Evolutionary conservation across 345 rosid genomes (phyloP).

Genomic region (Citrus cavaleriei): DNA sequence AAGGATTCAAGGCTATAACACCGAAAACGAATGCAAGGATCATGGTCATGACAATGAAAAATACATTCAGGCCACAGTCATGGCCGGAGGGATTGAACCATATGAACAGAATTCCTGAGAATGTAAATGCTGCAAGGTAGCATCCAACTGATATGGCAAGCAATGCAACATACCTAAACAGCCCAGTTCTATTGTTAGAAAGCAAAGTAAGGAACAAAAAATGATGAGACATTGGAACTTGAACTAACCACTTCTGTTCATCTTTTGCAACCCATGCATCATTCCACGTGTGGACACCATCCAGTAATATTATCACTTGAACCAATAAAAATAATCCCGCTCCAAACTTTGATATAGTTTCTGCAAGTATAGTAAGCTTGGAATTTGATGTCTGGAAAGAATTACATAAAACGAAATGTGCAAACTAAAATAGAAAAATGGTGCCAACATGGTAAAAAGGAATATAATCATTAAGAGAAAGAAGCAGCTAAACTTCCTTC

Average conservation of each 20-base stretch:
- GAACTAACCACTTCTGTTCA: slow-evolving; percentile 81
- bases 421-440: neutral
- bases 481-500: neutral
- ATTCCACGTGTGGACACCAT: slow-evolving; percentile 87
- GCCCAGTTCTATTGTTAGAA: slow-evolving; percentile 25
- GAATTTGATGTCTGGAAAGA: neutral
- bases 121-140: slow-evolving; percentile 70
- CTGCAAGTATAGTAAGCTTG: slow-evolving; percentile 41
- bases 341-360: slow-evolving; percentile 78
- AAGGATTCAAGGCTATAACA: slow-evolving; percentile 79
- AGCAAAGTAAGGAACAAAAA: slow-evolving; percentile 6
- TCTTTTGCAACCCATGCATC: slow-evolving; percentile 99
- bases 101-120: slow-evolving; percentile 83
- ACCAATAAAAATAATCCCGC: slow-evolving; percentile 94
- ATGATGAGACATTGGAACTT: neutral
- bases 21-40: slow-evolving; percentile 71
- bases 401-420: neutral
- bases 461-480: neutral
- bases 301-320: slow-evolving; percentile 84
- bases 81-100: slow-evolving; percentile 99
- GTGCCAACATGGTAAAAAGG: neutral
- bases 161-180: slow-evolving; percentile 74
- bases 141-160: slow-evolving; percentile 76
- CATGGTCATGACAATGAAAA: slow-evolving; percentile 91
- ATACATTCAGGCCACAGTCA: slow-evolving; percentile 87